Base-by-base conservation (phyloP, 306 rosid species). In the Cicer judaicum region DNA sequence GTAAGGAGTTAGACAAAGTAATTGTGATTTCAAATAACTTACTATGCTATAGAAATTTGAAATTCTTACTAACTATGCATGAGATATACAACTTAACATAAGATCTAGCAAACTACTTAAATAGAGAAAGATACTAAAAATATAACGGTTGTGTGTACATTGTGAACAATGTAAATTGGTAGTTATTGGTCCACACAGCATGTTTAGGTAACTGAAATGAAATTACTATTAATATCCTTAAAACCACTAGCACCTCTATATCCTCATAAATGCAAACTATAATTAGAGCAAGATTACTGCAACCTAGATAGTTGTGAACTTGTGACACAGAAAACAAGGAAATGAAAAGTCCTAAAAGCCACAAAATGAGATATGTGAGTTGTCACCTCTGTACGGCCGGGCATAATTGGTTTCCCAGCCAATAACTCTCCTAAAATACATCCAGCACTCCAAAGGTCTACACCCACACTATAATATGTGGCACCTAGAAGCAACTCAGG, bases 391-490 rank as follows among this genome's bases (percentile, higher is more conserved):
- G 96, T 93, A 71, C 98, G 97, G 57, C 98, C 98, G 38, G 98
- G 98, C 97, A 93, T 93, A 70, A 93, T 88, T 82, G 98, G 97
- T 83, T 86, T 91, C 87, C 97, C 96, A 55, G 92, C 93, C 86
- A 91, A 80, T 78, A 93, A 81, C 88, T 93, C 98, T 19, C 97
- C 97, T 72, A 93, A 83, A 77, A 93, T 93, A 84, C 97, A 93
- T 54, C 98, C 98, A 16, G 96, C 97, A 69, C 98, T 93, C 98
- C 98, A 93, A 39, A 93, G 87, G 83, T 93, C 98, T 72, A 93
- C 73, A 4, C 96, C 97, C 65, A 87, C 96, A 69, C 90, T 82
- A 84, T 93, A 93, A 83, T 91, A 91, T 43, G 92, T 91, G 57
- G 98, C 94, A 60, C 97, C 98, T 21, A 91, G 98, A 80, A 93